phyloP scores from a whole-genome alignment of 441 rosid genomes.

The Arabidopsis hybrid region DNA sequence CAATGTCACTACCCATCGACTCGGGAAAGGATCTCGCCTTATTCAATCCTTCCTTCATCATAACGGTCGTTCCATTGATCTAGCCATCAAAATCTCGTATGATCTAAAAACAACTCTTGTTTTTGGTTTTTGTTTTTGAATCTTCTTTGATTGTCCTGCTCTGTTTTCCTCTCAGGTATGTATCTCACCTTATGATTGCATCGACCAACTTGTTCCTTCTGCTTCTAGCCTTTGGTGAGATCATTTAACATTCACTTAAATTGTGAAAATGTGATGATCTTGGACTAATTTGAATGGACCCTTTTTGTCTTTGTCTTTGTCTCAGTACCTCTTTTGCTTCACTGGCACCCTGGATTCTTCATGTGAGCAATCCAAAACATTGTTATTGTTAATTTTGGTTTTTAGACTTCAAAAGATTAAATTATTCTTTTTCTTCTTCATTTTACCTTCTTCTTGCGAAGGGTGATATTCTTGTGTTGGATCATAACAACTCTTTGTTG shows the following conservation, averaged over 20 bases:
- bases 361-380: slow-evolving; percentile 48
- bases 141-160: background rate
- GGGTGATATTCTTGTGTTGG: slow-evolving; percentile 67
- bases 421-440: background rate
- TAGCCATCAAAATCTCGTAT: slow-evolving; percentile 57
- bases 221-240: slow-evolving; percentile 60
- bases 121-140: background rate
- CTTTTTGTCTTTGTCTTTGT: slow-evolving; percentile 6
- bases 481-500: slow-evolving; percentile 63
- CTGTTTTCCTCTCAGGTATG: slow-evolving; percentile 45
- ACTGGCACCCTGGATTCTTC: slow-evolving; percentile 70
- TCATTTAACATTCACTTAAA: background rate
- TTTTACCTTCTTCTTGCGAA: background rate
- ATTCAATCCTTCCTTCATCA: slow-evolving; percentile 51
- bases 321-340: slow-evolving; percentile 61
- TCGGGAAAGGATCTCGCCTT: slow-evolving; percentile 49
- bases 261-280: background rate
- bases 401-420: background rate
- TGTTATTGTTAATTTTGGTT: background rate
- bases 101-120: background rate
- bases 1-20: slow-evolving; percentile 50
- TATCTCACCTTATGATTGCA: slow-evolving; percentile 50
- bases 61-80: slow-evolving; percentile 49
- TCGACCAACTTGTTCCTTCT: slow-evolving; percentile 55
- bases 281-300: slow-evolving; percentile 33